Evolutionary conservation across 306 rosid genomes (phyloP), one percentile per base, ranked within the genome.

Genomic region (Trifolium dubium): DNA sequence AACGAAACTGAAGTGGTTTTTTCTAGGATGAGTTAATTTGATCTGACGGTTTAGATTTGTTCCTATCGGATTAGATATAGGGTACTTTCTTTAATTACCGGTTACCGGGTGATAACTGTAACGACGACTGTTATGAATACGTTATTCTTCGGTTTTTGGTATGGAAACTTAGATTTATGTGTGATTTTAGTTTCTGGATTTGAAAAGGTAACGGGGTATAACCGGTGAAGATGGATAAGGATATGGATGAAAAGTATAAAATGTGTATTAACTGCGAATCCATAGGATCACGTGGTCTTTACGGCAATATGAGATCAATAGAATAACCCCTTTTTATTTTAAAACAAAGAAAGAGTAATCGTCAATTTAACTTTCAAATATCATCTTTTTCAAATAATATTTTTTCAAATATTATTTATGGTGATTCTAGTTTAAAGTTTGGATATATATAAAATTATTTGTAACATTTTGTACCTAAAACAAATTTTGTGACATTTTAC

Each of bases 241-340:
- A 81, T 76, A 35, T 18, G 13, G 68, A 64, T 15, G 17, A 32
- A 29, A 54, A 54, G 28, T 30, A 15, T 71, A 6, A 71, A 76
- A 65, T 76, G 30, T 37, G 40, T 46, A 62, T 58, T 82, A 12
- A 76, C 71, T 70, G 69, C 63, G 4, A 72, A 67, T 67, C 13
- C 71, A 75, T 43, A 43, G 81, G 82, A 72, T 77, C 82, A 73
- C 85, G 76, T 82, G 72, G 58, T 62, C 85, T 60, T 66, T 67
- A 82, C 82, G 73, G 60, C 64, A 66, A 39, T 37, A 39, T 14
- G 32, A 35, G 29, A 41, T 43, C 51, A 79, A 79, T 64, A 7
- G 29, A 6, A 63, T 19, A 13, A 54, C 14, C 14, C 50, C 5
- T 35, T 35, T 8, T 35, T 5, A 3, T 32, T 5, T 32, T 3